phyloP scores from a whole-genome alignment of 805 yeast genomes.

The Yamadazyma sp. region DNA sequence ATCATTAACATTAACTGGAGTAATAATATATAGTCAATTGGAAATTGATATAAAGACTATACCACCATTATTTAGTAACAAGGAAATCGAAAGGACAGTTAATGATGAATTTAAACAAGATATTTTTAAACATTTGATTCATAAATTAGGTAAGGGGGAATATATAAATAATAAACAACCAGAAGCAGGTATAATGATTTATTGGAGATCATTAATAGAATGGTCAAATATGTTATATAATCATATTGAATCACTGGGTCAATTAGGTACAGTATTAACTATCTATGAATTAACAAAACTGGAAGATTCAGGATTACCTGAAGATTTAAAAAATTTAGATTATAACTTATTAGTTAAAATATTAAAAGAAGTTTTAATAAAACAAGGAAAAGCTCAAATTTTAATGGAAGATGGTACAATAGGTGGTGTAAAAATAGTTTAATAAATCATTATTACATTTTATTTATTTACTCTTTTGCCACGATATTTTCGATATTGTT shows the following conservation, averaged over 20 bases:
- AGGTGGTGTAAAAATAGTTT: conserved; percentile 76
- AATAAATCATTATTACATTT: conserved; percentile 4
- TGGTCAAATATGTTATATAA: conserved; percentile 36
- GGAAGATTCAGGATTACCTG: conserved; percentile 50
- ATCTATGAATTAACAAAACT: conserved; percentile 74
- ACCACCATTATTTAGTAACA: conserved; percentile 50
- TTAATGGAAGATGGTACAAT: conserved; percentile 61
- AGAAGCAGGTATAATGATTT: conserved; percentile 65
- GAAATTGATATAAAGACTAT: conserved; percentile 15
- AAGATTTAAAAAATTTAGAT: conserved; percentile 65
- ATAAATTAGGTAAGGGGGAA: conserved; percentile 50
- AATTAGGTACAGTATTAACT: conserved; percentile 72
- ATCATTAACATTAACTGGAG: conserved; percentile 27
- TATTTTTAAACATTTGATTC: conserved; percentile 57
- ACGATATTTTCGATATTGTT: conserved; percentile 4
- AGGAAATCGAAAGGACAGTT: conserved; percentile 48
- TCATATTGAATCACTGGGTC: conserved; percentile 66
- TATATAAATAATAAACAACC: conserved; percentile 48
- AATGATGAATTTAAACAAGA: conserved; percentile 53
- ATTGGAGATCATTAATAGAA: conserved; percentile 53
- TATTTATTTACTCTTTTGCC: conserved; percentile 3
- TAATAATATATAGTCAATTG: conserved; percentile 24
- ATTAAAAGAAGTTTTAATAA: conserved; percentile 52
- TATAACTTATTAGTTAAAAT: conserved; percentile 50
- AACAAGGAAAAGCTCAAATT: conserved; percentile 69